Evolutionary conservation across 352 stramenopile genomes (phyloP).

Genomic region (Pythium folliculosum): DNA sequence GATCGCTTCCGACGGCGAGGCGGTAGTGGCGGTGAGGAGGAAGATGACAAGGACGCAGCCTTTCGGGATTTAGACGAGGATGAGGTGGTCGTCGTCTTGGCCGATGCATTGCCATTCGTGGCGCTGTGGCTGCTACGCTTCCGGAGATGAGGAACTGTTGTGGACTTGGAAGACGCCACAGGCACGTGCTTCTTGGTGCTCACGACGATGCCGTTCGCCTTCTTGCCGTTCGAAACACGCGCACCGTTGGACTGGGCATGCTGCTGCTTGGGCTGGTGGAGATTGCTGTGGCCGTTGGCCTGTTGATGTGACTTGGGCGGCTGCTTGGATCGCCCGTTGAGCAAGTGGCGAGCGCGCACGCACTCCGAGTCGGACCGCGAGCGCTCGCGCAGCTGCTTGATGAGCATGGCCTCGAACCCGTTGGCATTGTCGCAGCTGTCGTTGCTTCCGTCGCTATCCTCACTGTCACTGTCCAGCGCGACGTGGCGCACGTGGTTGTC

Average conservation of each 20-base stretch:
- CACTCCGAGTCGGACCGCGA: constrained; percentile 35
- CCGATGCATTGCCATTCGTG: background rate
- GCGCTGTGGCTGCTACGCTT: background rate
- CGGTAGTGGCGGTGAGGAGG: background rate
- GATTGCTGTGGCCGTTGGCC: background rate
- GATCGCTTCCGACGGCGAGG: constrained; percentile 10
- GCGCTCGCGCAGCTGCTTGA: constrained; percentile 21
- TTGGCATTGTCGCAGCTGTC: constrained; percentile 20
- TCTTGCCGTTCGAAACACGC: background rate
- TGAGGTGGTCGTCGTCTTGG: background rate
- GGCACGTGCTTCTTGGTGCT: constrained; percentile 13
- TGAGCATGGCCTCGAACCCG: constrained; percentile 27
- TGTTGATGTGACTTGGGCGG: background rate
- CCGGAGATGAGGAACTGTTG: background rate
- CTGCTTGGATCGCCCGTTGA: constrained; percentile 3
- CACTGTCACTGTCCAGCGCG: constrained; percentile 35
- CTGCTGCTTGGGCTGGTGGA: background rate
- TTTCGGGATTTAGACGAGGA: constrained; percentile 1
- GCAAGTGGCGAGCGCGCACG: constrained; percentile 16
- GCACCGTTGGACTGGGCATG: background rate
- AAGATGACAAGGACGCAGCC: background rate
- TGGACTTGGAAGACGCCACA: background rate
- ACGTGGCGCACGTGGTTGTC: constrained; percentile 21
- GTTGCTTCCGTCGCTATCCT: constrained; percentile 13
- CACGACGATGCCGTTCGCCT: constrained; percentile 19